Percentiles rank a stretch among this genome's conserved stretches.
Evolutionary conservation across 176 grass and related monocot genomes (phyloP).

Genomic region (Chloris gayana): DNA sequence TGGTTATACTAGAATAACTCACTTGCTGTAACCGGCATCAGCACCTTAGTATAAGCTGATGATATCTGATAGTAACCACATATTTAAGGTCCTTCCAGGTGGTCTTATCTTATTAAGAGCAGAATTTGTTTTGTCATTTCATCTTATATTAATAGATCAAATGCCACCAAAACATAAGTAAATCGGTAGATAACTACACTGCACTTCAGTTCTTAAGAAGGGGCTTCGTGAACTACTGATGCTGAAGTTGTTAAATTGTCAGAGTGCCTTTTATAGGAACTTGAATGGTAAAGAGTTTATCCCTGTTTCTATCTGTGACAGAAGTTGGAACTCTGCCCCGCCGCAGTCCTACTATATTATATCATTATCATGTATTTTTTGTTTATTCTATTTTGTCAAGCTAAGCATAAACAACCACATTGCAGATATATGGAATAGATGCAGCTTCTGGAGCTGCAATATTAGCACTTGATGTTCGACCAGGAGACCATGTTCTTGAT

Average conservation of each 20-base stretch:
- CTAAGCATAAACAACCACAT: constrained; percentile 28
- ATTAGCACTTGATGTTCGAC: constrained; percentile 69
- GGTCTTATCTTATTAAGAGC: background rate
- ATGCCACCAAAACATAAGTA: constrained; percentile 6
- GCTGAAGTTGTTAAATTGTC: background rate
- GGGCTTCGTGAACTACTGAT: background rate
- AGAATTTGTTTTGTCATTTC: background rate
- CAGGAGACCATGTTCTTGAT: constrained; percentile 91
- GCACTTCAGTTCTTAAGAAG: background rate
- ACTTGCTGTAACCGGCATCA: background rate
- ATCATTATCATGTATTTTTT: constrained; percentile 1
- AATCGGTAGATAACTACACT: no score
- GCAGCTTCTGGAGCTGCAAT: constrained; percentile 91
- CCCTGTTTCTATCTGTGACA: background rate
- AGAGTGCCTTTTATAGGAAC: background rate
- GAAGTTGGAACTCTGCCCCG: background rate
- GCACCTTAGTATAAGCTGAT: background rate
- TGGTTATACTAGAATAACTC: background rate
- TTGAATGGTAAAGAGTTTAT: background rate
- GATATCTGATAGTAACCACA: background rate
- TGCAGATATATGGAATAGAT: constrained; percentile 96
- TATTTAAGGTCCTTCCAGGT: no score
- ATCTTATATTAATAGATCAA: background rate
- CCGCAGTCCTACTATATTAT: background rate
- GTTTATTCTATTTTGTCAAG: background rate